Percentiles rank a stretch among this genome's conserved stretches.
phyloP scores from a whole-genome alignment of 1,284 basidiomycete genomes.

The Anthracocystis panici-leucophaei region DNA sequence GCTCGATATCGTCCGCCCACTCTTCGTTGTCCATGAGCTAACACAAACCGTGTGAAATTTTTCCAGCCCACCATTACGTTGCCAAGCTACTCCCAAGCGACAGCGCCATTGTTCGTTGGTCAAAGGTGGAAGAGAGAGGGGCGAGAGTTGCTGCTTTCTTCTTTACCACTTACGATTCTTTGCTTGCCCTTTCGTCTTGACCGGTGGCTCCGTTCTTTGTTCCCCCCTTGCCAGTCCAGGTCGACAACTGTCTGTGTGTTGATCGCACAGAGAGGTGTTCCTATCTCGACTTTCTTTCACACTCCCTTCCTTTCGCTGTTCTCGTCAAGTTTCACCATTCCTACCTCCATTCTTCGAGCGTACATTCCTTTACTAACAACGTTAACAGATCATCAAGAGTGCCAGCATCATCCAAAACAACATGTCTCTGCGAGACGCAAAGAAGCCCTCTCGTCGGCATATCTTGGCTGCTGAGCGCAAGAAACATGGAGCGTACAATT shows the following conservation, averaged over 20 bases:
- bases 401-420: neutral
- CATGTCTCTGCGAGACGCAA: slow-evolving; percentile 28
- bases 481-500: slow-evolving; percentile 30
- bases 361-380: neutral
- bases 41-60: too few species aligned
- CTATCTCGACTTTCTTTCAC: too few species aligned
- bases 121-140: too few species aligned
- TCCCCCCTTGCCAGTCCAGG: neutral
- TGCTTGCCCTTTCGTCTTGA: neutral
- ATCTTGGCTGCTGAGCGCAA: slow-evolving; percentile 18
- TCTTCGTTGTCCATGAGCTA: too few species aligned
- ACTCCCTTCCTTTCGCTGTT: neutral
- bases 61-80: too few species aligned
- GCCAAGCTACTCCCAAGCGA: too few species aligned
- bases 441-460: slow-evolving; percentile 9
- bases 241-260: neutral
- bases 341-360: neutral
- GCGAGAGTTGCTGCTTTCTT: neutral
- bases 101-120: too few species aligned
- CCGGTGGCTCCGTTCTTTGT: neutral
- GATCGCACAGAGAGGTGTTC: neutral
- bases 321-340: neutral
- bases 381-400: neutral
- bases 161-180: too few species aligned
- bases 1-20: too few species aligned